These are phyloP conservation scores for Dichotomocladium elegans DNA, from an alignment of 371 early-diverging fungal genomes.

Conservation along the genomic window DNA sequence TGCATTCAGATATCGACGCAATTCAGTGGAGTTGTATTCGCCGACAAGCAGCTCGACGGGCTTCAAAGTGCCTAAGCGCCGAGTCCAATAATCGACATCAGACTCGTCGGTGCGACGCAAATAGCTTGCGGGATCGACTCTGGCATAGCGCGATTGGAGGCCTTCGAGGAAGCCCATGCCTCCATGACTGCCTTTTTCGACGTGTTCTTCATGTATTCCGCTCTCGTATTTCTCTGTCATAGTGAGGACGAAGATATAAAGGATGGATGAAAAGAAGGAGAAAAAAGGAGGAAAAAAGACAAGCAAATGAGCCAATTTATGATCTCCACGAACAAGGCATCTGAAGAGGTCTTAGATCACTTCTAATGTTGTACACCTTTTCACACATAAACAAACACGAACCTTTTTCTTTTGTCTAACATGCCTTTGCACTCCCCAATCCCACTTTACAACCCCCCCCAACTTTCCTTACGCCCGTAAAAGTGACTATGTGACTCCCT, in stretches of 20 bases:
- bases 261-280: neutral
- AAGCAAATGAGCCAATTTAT: neutral
- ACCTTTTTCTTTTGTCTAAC: too few relatives aligned
- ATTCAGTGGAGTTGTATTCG: conserved; percentile 39
- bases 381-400: too few relatives aligned
- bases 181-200: neutral
- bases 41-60: conserved; percentile 46
- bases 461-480: too few relatives aligned
- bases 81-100: conserved; percentile 29
- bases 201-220: neutral
- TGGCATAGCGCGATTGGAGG: conserved; percentile 10
- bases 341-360: too few relatives aligned
- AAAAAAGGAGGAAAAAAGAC: neutral
- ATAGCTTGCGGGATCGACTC: conserved; percentile 27
- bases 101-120: conserved; percentile 38
- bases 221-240: neutral
- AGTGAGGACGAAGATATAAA: neutral
- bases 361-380: too few relatives aligned
- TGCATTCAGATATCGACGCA: conserved; percentile 40
- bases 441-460: too few relatives aligned
- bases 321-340: too few relatives aligned
- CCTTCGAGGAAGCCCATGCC: neutral
- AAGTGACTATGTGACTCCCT: too few relatives aligned
- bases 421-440: too few relatives aligned
- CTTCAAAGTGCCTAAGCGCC: conserved; percentile 46